Conservation (phyloP, 2,329 filamentous ascomycete genomes). For the Cyphellophora attinorum region DNA sequence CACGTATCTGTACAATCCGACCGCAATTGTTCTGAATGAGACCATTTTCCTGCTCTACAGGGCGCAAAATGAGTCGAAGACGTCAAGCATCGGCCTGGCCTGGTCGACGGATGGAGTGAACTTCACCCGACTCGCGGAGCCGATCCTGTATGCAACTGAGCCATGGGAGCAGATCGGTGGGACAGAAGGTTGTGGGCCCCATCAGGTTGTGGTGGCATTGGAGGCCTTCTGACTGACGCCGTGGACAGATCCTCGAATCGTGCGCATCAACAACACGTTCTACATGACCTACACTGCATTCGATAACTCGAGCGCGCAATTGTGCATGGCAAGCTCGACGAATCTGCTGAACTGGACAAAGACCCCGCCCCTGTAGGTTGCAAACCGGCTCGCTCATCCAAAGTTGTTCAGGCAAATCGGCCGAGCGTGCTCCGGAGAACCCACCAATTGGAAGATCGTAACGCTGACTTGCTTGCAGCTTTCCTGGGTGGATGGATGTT, state of each 20-base stretch:
- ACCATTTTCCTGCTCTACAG: conserved; percentile 23
- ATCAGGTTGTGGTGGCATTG: too few relatives aligned
- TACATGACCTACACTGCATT: conserved; percentile 26
- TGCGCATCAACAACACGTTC: conserved; percentile 24
- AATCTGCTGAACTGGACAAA: conserved; percentile 25
- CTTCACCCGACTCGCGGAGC: conserved; percentile 22
- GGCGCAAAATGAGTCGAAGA: conserved; percentile 22
- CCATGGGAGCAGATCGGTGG: conserved; percentile 22
- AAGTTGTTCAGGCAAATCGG: too few relatives aligned
- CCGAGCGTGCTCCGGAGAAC: too few relatives aligned
- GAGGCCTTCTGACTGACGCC: too few relatives aligned
- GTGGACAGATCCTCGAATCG: conserved; percentile 25
- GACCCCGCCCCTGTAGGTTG: conserved; percentile 2
- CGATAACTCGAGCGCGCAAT: conserved; percentile 19
- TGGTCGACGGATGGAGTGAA: conserved; percentile 25
- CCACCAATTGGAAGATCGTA: too few relatives aligned
- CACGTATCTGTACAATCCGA: conserved; percentile 7
- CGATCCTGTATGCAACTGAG: conserved; percentile 23
- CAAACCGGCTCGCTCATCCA: too few relatives aligned
- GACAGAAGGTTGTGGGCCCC: too few relatives aligned
- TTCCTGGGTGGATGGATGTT: conserved; percentile 3
- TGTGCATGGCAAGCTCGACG: conserved; percentile 24
- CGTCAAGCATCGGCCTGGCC: conserved; percentile 23
- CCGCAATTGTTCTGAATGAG: conserved; percentile 6
- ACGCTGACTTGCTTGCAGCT: too few relatives aligned